A percentile compares a stretch with the other conserved stretches of the same genome.
phyloP scores from a whole-genome alignment of 805 yeast genomes.

The Kodamaea laetipori region DNA sequence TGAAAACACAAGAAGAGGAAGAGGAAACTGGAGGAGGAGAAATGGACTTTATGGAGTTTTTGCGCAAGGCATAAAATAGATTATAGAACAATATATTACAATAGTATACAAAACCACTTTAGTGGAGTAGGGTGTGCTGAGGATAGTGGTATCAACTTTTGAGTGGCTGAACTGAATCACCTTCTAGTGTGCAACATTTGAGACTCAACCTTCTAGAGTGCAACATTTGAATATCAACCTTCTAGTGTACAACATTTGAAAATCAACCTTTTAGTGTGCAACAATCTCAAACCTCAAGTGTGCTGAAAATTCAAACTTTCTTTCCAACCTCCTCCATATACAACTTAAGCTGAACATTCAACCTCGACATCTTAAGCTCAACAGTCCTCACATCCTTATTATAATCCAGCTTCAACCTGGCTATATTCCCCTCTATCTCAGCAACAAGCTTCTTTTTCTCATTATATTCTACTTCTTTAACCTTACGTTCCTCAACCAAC shows the following conservation, averaged over 20 bases:
- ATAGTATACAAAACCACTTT: constrained; percentile 15
- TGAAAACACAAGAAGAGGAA: constrained; percentile 15
- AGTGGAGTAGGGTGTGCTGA: background rate
- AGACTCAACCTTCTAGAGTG: too few relatives aligned
- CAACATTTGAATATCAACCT: too few relatives aligned
- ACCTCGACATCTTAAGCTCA: constrained; percentile 53
- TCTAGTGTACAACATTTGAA: too few relatives aligned
- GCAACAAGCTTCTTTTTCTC: constrained; percentile 51
- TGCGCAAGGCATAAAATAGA: constrained; percentile 34
- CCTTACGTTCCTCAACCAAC: constrained; percentile 49
- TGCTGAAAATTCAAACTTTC: too few relatives aligned
- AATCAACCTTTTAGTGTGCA: too few relatives aligned
- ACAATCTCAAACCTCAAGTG: too few relatives aligned
- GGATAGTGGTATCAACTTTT: background rate
- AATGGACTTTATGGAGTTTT: constrained; percentile 50
- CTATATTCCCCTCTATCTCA: constrained; percentile 43
- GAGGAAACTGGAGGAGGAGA: constrained; percentile 25
- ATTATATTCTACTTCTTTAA: constrained; percentile 50
- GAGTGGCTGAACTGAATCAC: too few relatives aligned
- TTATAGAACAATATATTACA: constrained; percentile 13
- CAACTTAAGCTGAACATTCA: constrained; percentile 55
- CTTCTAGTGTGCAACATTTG: too few relatives aligned
- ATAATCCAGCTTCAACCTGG: constrained; percentile 42
- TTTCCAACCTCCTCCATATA: constrained; percentile 56
- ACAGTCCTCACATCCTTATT: constrained; percentile 56